Conservation (phyloP, 495 filamentous ascomycete species). For the Penicillium manginii region DNA sequence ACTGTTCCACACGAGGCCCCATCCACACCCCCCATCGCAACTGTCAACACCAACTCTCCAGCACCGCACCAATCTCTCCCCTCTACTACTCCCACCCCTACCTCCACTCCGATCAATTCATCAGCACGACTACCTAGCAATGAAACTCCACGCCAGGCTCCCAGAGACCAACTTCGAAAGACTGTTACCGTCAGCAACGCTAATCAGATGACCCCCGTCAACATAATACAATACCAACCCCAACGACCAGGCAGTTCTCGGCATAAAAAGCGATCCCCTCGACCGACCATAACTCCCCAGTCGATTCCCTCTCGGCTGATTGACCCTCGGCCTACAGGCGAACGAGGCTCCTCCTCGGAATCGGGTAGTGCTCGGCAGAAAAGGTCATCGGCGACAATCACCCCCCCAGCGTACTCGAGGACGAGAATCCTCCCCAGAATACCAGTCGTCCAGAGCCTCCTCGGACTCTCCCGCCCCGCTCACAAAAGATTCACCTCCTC, state of each 20-base stretch:
- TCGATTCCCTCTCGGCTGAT: neutral
- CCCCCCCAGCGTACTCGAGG: too few relatives aligned
- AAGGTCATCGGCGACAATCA: too few relatives aligned
- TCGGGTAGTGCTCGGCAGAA: too few relatives aligned
- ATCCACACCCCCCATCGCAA: neutral
- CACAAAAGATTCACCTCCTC: neutral
- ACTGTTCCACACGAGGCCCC: too few relatives aligned
- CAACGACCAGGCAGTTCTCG: neutral
- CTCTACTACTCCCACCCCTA: neutral
- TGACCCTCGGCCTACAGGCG: neutral
- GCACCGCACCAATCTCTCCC: neutral
- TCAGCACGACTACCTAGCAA: neutral
- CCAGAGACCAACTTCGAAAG: neutral
- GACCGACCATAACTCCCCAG: neutral
- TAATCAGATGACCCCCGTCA: neutral
- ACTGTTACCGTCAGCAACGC: neutral
- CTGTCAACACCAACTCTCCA: too few relatives aligned
- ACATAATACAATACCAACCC: neutral
- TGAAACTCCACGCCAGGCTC: neutral
- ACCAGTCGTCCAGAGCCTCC: conserved; percentile 7
- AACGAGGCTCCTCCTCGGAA: neutral
- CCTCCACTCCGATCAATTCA: neutral
- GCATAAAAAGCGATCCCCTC: neutral
- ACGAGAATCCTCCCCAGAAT: neutral
- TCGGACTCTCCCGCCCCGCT: neutral